Evolutionary conservation across 768 basidiomycete genomes (phyloP).

Genomic region (Termitomyces sp.): DNA sequence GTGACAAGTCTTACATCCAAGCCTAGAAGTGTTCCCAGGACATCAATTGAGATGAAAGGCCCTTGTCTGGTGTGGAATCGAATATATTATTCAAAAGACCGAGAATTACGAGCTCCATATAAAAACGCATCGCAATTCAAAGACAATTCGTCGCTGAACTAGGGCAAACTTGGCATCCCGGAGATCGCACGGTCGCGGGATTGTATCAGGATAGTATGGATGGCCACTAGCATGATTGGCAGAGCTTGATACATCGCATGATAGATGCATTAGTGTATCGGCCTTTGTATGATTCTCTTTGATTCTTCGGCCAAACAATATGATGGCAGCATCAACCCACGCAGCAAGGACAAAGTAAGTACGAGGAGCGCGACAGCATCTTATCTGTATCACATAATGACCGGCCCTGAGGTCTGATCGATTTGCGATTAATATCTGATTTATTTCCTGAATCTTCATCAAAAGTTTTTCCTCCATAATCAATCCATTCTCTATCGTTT

Average conservation of each 20-base stretch:
- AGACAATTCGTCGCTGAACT: neutral
- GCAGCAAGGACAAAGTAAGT: neutral
- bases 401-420: slow-evolving; percentile 21
- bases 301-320: neutral
- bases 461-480: slow-evolving; percentile 17
- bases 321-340: neutral
- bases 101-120: no score
- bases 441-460: slow-evolving; percentile 3
- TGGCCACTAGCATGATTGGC: neutral
- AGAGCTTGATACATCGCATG: neutral
- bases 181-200: neutral
- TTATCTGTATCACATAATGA: slow-evolving; percentile 14
- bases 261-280: neutral
- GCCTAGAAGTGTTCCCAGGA: neutral
- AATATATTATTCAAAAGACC: no score
- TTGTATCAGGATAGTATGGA: neutral
- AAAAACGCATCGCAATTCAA: neutral
- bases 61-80: neutral
- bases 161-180: neutral
- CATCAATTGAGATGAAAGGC: neutral
- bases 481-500: slow-evolving; percentile 15
- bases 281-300: neutral
- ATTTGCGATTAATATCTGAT: slow-evolving; percentile 7
- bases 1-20: neutral
- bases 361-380: no score